Conservation (phyloP, 208 protist species). For the Novymonas esmeraldas region DNA sequence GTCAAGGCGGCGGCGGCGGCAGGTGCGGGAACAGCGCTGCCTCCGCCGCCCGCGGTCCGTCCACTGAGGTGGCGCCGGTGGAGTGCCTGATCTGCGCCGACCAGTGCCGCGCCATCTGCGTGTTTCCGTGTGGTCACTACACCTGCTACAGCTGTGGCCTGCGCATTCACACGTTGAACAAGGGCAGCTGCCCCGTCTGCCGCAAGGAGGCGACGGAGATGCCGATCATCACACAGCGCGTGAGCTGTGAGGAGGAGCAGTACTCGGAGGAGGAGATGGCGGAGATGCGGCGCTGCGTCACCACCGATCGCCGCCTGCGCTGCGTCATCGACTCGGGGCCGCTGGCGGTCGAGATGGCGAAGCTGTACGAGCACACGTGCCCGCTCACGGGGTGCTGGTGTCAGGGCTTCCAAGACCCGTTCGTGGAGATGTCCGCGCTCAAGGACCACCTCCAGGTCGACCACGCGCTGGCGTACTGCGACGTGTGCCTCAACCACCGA, state of each 20-base stretch:
- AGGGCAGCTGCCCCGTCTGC: slow-evolving; percentile 76
- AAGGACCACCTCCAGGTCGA: slow-evolving; percentile 70
- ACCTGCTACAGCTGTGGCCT: slow-evolving; percentile 87
- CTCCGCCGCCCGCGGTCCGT: background rate
- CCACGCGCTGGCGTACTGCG: slow-evolving; percentile 75
- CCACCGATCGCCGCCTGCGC: slow-evolving; percentile 43
- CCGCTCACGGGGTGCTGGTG: slow-evolving; percentile 72
- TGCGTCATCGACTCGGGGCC: slow-evolving; percentile 59
- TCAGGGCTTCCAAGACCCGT: slow-evolving; percentile 75
- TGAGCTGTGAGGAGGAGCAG: slow-evolving; percentile 54
- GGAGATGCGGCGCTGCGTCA: slow-evolving; percentile 28
- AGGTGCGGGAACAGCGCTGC: background rate
- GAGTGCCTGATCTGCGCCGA: slow-evolving; percentile 88
- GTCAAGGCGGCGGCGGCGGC: background rate
- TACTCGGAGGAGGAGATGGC: slow-evolving; percentile 62
- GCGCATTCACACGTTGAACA: slow-evolving; percentile 67
- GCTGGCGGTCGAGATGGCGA: slow-evolving; percentile 61
- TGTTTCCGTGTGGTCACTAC: slow-evolving; percentile 84
- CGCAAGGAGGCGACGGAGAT: slow-evolving; percentile 38
- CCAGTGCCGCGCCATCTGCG: slow-evolving; percentile 63
- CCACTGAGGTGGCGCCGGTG: slow-evolving; percentile 30
- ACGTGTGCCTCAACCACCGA: slow-evolving; percentile 70
- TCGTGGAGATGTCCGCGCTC: slow-evolving; percentile 57
- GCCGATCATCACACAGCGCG: slow-evolving; percentile 55
- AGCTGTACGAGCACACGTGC: slow-evolving; percentile 79